These are phyloP conservation scores for Corymbia calophylla DNA, from an alignment of 441 rosid genomes.

Conservation along the genomic window DNA sequence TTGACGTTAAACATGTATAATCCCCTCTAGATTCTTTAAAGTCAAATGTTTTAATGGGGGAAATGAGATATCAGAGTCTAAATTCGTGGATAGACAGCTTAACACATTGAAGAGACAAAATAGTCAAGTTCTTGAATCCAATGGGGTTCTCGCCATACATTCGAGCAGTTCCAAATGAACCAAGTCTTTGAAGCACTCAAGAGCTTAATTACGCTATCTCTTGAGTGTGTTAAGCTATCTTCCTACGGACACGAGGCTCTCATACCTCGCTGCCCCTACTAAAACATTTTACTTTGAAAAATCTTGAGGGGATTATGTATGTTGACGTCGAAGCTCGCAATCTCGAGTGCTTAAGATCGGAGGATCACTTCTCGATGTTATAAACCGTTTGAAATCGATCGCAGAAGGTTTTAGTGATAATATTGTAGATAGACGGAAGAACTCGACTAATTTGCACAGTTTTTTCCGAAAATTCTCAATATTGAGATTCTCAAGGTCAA, in stretches of 20 bases:
- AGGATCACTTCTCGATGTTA: neutral
- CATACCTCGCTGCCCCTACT: neutral
- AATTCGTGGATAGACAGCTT: neutral
- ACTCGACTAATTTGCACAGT: neutral
- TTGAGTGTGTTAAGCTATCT: neutral
- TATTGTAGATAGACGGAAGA: neutral
- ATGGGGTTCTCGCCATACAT: rapidly evolving
- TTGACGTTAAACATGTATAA: neutral
- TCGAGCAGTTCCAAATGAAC: neutral
- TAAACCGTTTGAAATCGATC: neutral
- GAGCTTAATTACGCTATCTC: too few species aligned
- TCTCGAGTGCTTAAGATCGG: neutral
- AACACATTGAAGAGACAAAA: neutral
- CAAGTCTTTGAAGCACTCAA: too few species aligned
- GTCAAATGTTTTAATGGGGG: too few species aligned
- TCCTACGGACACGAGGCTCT: rapidly evolving
- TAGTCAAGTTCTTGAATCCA: neutral
- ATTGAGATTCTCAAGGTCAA: neutral
- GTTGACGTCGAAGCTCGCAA: neutral
- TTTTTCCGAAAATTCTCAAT: neutral
- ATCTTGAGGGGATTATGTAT: neutral
- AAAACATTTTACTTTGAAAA: neutral
- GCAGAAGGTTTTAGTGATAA: rapidly evolving
- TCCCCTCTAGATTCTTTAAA: too few species aligned
- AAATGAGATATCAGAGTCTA: neutral